Percentiles rank a stretch among this genome's conserved stretches.
phyloP scores from a whole-genome alignment of 179 eudicot species.

The Heliamphora pulchella region DNA sequence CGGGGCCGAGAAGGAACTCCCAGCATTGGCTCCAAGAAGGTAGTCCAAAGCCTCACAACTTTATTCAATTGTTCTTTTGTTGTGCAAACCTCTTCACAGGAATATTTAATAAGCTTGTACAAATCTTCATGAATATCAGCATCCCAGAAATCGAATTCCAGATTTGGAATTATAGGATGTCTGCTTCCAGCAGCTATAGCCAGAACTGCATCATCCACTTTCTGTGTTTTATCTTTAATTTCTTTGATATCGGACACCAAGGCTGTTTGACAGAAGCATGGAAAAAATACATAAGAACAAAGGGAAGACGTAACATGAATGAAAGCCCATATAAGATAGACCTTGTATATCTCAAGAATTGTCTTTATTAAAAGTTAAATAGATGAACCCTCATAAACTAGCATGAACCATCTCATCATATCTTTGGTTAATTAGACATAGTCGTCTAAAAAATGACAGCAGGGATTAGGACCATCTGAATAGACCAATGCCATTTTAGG shows the following conservation, averaged over 20 bases:
- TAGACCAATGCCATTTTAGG: too few species aligned
- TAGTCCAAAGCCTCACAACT: constrained; percentile 75
- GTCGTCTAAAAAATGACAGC: neutral
- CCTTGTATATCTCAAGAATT: too few species aligned
- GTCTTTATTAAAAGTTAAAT: too few species aligned
- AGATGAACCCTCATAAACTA: neutral
- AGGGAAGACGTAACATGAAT: neutral
- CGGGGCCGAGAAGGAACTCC: constrained; percentile 45
- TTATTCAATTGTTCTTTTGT: constrained; percentile 83
- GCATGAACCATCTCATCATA: neutral
- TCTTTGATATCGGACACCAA: constrained; percentile 77
- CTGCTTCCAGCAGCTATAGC: constrained; percentile 72
- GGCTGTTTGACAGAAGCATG: constrained; percentile 37
- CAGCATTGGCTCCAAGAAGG: constrained; percentile 79
- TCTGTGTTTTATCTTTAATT: constrained; percentile 60
- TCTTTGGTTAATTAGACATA: neutral
- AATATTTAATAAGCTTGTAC: constrained; percentile 64
- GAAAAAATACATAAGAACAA: constrained; percentile 15
- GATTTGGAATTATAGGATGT: constrained; percentile 55
- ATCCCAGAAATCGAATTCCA: constrained; percentile 57
- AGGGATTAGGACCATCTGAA: too few species aligned
- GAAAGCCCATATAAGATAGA: neutral
- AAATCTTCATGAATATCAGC: constrained; percentile 67
- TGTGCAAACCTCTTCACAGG: constrained; percentile 81
- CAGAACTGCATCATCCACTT: constrained; percentile 68